Conservation (phyloP, 164 flowering plant genomes). For the Umbellularia californica region DNA sequence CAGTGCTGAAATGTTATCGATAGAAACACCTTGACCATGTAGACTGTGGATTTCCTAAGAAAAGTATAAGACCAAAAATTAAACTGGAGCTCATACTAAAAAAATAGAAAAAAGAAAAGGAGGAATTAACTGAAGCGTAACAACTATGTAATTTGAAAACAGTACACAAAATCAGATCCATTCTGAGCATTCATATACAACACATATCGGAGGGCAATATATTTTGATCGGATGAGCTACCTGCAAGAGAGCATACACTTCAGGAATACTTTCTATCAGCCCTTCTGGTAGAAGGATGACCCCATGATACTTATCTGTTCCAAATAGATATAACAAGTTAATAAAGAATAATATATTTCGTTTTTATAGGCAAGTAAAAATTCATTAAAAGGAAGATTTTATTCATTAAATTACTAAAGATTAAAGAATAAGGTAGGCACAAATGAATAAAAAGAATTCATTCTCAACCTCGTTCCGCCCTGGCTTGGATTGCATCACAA, state of each 20-base stretch:
- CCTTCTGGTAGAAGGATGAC: constrained; percentile 96
- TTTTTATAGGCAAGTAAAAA: no score
- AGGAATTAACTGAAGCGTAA: no score
- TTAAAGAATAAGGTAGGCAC: no score
- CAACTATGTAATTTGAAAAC: no score
- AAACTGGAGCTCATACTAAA: not conserved
- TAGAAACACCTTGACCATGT: constrained; percentile 69
- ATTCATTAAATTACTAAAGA: no score
- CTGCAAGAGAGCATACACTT: constrained; percentile 93
- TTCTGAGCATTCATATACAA: not conserved
- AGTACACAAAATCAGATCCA: not conserved
- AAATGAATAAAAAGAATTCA: no score
- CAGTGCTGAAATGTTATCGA: constrained; percentile 71
- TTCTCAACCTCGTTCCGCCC: constrained; percentile 72
- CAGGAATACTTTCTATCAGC: constrained; percentile 95
- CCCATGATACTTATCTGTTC: constrained; percentile 88
- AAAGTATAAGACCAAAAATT: not conserved
- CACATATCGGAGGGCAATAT: not conserved
- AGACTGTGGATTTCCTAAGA: constrained; percentile 86
- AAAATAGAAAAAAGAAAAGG: no score
- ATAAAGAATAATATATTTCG: no score
- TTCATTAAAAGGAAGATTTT: no score
- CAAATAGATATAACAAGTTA: not conserved
- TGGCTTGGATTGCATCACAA: constrained; percentile 94
- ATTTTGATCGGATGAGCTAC: constrained; percentile 27